These are phyloP conservation scores for Davidsoniella virescens DNA, from an alignment of 2,329 filamentous ascomycete species.

Conservation along the genomic window DNA sequence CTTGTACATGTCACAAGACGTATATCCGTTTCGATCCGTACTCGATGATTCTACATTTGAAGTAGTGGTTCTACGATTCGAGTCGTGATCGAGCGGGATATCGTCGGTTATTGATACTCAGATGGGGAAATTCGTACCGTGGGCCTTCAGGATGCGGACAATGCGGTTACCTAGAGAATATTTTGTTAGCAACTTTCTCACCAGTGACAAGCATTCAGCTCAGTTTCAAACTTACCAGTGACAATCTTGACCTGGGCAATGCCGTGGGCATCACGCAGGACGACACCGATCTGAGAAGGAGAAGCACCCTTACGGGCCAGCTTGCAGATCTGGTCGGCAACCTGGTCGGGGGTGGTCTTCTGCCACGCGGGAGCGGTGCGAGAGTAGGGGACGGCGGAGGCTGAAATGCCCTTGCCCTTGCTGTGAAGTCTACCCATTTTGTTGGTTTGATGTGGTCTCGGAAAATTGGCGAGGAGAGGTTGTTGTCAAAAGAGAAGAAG, in stretches of 20 bases:
- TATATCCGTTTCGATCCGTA: conserved; percentile 6
- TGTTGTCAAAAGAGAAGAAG: conserved; percentile 12
- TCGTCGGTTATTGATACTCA: conserved; percentile 16
- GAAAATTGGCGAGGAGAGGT: conserved; percentile 12
- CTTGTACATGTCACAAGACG: conserved; percentile 11
- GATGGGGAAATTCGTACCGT: conserved; percentile 55
- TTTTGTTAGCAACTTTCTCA: conserved; percentile 22
- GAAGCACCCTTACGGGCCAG: conserved; percentile 98
- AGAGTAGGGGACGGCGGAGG: conserved; percentile 93
- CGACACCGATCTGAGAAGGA: conserved; percentile 96
- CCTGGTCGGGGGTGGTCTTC: conserved; percentile 96
- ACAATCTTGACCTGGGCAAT: conserved; percentile 96
- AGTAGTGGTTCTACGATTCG: conserved; percentile 14
- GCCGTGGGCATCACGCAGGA: conserved; percentile 95
- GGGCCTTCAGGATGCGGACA: conserved; percentile 94
- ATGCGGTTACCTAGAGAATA: conserved; percentile 84
- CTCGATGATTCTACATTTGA: conserved; percentile 16
- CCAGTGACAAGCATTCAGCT: neutral
- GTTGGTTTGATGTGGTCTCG: conserved; percentile 27
- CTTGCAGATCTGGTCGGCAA: conserved; percentile 98
- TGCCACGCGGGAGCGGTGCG: conserved; percentile 86
- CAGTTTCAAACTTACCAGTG: conserved; percentile 53
- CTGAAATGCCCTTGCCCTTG: conserved; percentile 98
- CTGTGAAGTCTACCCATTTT: conserved; percentile 96
- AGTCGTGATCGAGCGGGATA: conserved; percentile 16